A percentile compares a stretch with the other conserved stretches of the same genome.
These are phyloP conservation scores for Oryza glumipatula DNA, from an alignment of 176 grass and related monocot species.

Conservation along the genomic window DNA sequence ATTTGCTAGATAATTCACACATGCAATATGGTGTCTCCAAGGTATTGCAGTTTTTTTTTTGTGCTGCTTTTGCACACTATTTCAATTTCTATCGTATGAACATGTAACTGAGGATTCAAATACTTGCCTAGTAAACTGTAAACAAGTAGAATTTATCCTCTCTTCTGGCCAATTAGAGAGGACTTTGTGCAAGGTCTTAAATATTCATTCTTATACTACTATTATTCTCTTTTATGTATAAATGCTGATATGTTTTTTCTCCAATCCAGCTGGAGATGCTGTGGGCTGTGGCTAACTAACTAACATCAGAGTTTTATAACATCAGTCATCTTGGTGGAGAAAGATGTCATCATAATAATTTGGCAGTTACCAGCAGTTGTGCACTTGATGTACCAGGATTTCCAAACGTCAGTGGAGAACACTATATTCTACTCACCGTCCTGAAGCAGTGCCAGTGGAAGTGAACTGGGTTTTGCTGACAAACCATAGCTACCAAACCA, in stretches of 20 bases:
- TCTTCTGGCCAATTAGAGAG: not conserved
- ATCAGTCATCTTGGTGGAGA: not conserved
- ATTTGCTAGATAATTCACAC: not conserved
- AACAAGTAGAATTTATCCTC: not conserved
- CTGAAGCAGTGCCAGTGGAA: not conserved
- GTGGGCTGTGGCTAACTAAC: not conserved
- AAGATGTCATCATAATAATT: not conserved
- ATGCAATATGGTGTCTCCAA: not conserved
- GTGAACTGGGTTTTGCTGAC: not conserved
- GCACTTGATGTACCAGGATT: not conserved
- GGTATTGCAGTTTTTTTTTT: not conserved
- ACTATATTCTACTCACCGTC: not conserved
- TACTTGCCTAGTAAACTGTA: not conserved
- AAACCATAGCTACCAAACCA: not conserved
- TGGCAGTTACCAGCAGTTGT: not conserved
- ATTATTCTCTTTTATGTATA: not conserved
- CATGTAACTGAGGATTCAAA: not conserved
- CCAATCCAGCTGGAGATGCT: constrained; percentile 15
- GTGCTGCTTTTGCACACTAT: constrained; percentile 2
- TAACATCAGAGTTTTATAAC: not conserved
- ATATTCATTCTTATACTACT: not conserved
- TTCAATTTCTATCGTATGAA: not conserved
- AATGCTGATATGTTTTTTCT: not conserved
- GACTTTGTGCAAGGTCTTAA: not conserved
- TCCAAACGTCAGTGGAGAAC: not conserved